Evolutionary conservation across 768 basidiomycete species (phyloP).

Genomic region (Amanita brunnescens): DNA sequence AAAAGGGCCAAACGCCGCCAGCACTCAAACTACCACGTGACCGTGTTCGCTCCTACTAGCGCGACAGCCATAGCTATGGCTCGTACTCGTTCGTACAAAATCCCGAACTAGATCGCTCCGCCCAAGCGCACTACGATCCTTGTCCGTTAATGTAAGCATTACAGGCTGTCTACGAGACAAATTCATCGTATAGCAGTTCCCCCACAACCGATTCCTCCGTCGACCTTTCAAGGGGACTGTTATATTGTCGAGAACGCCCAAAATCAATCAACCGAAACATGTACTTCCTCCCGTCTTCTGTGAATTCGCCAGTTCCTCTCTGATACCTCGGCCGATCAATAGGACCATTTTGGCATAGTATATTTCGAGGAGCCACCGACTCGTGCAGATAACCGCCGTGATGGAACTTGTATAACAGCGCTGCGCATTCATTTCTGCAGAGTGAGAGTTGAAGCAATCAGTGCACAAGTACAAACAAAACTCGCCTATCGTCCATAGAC

Average conservation of each 20-base stretch:
- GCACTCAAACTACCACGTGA: not conserved
- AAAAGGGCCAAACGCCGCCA: not conserved
- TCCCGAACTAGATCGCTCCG: too few relatives aligned
- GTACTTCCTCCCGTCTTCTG: not conserved
- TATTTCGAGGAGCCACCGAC: slow-evolving; percentile 29
- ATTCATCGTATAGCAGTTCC: not conserved
- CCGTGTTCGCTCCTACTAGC: not conserved
- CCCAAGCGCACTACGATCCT: too few relatives aligned
- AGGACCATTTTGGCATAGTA: slow-evolving; percentile 28
- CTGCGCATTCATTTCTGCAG: slow-evolving; percentile 29
- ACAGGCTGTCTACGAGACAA: not conserved
- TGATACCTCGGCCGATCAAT: slow-evolving; percentile 8
- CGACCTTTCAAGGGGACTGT: not conserved
- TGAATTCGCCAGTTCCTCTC: not conserved
- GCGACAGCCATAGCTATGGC: too few relatives aligned
- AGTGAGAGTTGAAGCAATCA: not conserved
- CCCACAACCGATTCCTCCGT: not conserved
- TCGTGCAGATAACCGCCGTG: slow-evolving; percentile 26
- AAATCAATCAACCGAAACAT: slow-evolving; percentile 1
- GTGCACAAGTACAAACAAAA: not conserved
- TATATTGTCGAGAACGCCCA: not conserved
- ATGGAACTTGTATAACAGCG: slow-evolving; percentile 30
- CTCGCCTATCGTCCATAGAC: slow-evolving; percentile 30
- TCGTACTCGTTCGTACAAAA: too few relatives aligned
- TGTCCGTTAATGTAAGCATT: too few relatives aligned